A percentile compares a stretch with the other conserved stretches of the same genome.
Conservation (phyloP, 73 alveolate genomes). For the Stentor roeselii region DNA sequence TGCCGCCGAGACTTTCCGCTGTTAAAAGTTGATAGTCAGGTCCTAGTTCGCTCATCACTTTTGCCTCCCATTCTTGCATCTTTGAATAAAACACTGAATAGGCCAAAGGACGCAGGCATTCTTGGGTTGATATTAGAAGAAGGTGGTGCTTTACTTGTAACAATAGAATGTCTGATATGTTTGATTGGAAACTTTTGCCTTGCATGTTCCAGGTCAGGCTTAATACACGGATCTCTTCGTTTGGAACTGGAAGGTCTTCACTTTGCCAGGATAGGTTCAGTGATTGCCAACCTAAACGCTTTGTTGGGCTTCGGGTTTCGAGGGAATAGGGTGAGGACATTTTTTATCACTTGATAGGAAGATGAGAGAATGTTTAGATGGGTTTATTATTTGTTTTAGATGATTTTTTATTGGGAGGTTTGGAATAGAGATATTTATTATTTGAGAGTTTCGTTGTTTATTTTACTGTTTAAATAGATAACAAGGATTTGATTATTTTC, state of each 20-base stretch:
- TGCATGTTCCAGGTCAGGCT: neutral
- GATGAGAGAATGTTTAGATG: too few species aligned
- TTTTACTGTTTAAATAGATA: too few species aligned
- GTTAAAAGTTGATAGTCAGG: constrained; percentile 50
- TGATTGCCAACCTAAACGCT: neutral
- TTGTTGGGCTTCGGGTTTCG: too few species aligned
- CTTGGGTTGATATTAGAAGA: constrained; percentile 76
- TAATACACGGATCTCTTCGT: neutral
- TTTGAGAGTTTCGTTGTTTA: too few species aligned
- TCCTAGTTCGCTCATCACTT: constrained; percentile 45
- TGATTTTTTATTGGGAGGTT: too few species aligned
- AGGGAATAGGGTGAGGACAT: too few species aligned
- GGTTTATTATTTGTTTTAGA: too few species aligned
- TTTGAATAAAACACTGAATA: constrained; percentile 60
- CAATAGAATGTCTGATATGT: neutral
- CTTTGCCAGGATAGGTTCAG: neutral
- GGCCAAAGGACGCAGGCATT: constrained; percentile 76
- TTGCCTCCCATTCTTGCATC: constrained; percentile 65
- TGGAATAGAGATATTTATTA: too few species aligned
- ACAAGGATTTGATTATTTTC: too few species aligned
- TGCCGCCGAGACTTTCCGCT: constrained; percentile 65
- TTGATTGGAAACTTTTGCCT: neutral
- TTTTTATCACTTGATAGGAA: too few species aligned
- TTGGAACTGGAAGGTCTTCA: neutral
- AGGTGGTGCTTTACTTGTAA: constrained; percentile 50